A percentile compares a stretch with the other conserved stretches of the same genome.
phyloP scores from a whole-genome alignment of 2,329 filamentous ascomycete species.

The Tolypocladium inflatum region DNA sequence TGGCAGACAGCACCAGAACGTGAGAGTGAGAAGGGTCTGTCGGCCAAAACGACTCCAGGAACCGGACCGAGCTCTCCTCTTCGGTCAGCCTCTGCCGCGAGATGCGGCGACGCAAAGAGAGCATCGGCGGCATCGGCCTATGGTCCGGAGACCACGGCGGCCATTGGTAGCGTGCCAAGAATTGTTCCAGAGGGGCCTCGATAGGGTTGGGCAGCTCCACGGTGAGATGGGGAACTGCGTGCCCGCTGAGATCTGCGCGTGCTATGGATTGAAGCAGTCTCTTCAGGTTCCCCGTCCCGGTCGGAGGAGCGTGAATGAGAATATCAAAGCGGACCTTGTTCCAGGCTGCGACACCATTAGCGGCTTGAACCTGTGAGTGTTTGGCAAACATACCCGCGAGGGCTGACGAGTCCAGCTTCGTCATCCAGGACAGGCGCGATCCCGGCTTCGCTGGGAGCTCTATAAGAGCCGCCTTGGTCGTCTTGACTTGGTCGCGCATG shows the following conservation, averaged over 20 bases:
- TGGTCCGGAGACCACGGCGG: conserved; percentile 36
- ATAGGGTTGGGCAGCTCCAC: conserved; percentile 70
- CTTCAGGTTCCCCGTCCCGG: conserved; percentile 64
- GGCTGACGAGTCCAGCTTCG: conserved; percentile 63
- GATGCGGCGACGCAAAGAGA: conserved; percentile 70
- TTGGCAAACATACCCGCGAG: conserved; percentile 43
- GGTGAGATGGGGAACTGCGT: conserved; percentile 63
- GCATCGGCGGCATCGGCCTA: conserved; percentile 35
- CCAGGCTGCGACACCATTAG: conserved; percentile 49
- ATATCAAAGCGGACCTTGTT: conserved; percentile 72
- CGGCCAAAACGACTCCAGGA: conserved; percentile 86
- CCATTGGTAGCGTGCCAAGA: conserved; percentile 58
- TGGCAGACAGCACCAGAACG: conserved; percentile 74
- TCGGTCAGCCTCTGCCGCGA: conserved; percentile 47
- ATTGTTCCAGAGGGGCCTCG: conserved; percentile 54
- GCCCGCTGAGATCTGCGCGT: conserved; percentile 64
- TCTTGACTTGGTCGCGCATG: conserved; percentile 43
- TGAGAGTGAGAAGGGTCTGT: conserved; percentile 53
- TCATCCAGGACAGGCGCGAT: conserved; percentile 65
- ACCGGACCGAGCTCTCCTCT: conserved; percentile 63
- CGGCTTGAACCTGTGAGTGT: conserved; percentile 5
- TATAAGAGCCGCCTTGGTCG: conserved; percentile 54
- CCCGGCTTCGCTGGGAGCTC: conserved; percentile 58
- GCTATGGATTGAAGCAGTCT: conserved; percentile 69
- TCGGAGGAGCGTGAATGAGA: conserved; percentile 64